These are phyloP conservation scores for Tetramitus jugosus DNA, from an alignment of 208 protist species.

Conservation along the genomic window DNA sequence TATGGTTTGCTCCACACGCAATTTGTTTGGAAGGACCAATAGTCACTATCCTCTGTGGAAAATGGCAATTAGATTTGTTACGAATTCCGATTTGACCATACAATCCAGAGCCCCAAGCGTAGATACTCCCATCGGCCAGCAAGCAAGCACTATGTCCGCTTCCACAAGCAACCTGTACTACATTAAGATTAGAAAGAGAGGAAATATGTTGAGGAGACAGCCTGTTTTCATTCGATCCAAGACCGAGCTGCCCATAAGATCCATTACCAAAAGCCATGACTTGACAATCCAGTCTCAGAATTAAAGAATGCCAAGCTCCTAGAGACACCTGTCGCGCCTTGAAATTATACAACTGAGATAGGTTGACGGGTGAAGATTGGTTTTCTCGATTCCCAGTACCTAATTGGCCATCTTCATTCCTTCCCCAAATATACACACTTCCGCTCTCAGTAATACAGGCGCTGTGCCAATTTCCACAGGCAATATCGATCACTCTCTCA, in stretches of 20 bases:
- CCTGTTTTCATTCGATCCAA: not conserved
- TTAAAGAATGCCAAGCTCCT: not conserved
- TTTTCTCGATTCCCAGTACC: not conserved
- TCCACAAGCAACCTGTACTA: not conserved
- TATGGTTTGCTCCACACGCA: not conserved
- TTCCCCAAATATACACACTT: not conserved
- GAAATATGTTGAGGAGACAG: not conserved
- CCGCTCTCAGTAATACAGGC: not conserved
- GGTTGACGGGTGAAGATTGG: not conserved
- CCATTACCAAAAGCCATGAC: not conserved
- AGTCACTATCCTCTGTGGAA: not conserved
- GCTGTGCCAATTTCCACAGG: not conserved
- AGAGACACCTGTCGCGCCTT: not conserved
- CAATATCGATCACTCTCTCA: not conserved
- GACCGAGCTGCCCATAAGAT: not conserved
- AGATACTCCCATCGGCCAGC: not conserved
- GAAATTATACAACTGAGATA: not conserved
- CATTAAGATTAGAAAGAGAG: not conserved
- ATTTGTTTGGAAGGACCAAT: not conserved
- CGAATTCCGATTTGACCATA: slow-evolving; percentile 14
- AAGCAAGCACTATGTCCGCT: slow-evolving; percentile 1
- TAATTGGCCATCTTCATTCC: slow-evolving; percentile 5
- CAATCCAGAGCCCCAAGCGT: slow-evolving; percentile 1
- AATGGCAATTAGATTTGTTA: not conserved
- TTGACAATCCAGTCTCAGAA: not conserved